phyloP scores from a whole-genome alignment of 148 eudicot genomes.

The Cornus florida region DNA sequence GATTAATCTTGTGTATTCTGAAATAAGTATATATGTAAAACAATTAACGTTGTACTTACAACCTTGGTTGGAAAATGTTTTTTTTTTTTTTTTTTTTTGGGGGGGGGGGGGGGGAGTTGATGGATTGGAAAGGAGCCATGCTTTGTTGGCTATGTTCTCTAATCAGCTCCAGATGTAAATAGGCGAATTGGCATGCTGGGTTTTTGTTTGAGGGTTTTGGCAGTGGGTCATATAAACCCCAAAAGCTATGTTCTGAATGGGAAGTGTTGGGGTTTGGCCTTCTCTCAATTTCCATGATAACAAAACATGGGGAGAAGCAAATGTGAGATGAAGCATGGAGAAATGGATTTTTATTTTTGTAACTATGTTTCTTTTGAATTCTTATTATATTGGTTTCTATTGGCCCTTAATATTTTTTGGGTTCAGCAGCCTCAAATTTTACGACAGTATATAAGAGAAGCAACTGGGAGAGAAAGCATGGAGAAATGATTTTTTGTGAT shows the following conservation, averaged over 20 bases:
- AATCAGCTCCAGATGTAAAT: neutral
- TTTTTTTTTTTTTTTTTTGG: too few relatives aligned
- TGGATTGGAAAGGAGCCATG: neutral
- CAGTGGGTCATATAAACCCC: neutral
- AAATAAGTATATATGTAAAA: too few relatives aligned
- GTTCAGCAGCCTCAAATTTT: too few relatives aligned
- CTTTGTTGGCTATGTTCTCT: neutral
- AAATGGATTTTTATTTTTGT: neutral
- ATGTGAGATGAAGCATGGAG: neutral
- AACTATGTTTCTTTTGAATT: neutral
- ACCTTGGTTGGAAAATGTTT: neutral
- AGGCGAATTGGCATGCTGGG: neutral
- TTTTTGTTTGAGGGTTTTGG: neutral
- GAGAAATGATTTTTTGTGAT: neutral
- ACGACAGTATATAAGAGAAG: too few relatives aligned
- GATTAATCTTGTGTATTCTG: neutral
- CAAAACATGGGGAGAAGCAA: neutral
- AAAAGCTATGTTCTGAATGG: neutral
- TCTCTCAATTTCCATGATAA: neutral
- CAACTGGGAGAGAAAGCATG: neutral
- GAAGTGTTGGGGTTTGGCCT: neutral
- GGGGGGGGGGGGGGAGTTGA: too few relatives aligned
- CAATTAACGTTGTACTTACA: neutral
- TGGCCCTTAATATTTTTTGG: too few relatives aligned
- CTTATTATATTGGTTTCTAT: neutral